Evolutionary conservation across 495 filamentous ascomycete genomes (phyloP), one percentile per base, ranked within the genome.

Genomic region (Neurospora sp.): DNA sequence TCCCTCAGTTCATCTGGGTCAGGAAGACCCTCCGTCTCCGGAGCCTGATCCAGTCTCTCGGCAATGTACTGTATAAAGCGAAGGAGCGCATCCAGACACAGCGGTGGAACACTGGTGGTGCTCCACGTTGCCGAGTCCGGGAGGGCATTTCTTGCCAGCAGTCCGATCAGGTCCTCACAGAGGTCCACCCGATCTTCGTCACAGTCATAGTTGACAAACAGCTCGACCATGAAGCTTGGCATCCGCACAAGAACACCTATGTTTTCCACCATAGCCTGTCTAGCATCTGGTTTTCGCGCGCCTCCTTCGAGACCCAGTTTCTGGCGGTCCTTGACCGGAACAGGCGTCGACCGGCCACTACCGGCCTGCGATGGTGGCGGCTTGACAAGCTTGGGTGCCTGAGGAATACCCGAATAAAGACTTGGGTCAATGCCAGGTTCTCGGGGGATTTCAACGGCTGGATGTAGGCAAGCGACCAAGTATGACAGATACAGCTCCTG

Each of bases 61-160:
- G 93, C 91, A 72, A 99, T 90, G 71, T 91, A 97, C 77, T 96
- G 94, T 54, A 99, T 87, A 76, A 94, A 98, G 18, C 94, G 90
- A 16, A 99, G 86, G 2, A 98, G 87, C 69, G 96, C 92, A 78
- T 99, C 96, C 10, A 99, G 84, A 78, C 96, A 99, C 23, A 99
- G 82, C 4, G 96, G 96, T 20, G 96, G 96, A 12, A 99, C 96
- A 79, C 96, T 99, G 37, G 96, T 98, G 0, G 96, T 99, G 81
- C 96, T 99, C 96, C 96, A 99, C 31, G 95, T 98, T 12, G 95
- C 96, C 4, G 96, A 97, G 78, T 99, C 96, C 9, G 96, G 96
- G 77, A 99, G 94, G 11, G 96, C 96, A 78, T 97, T 98, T 72
- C 96, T 87, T 38, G 96, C 94, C 44, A 99, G 86, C 44, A 99